These are phyloP conservation scores for Starmerella scarabaei DNA, from an alignment of 805 yeast species.

Conservation along the genomic window DNA sequence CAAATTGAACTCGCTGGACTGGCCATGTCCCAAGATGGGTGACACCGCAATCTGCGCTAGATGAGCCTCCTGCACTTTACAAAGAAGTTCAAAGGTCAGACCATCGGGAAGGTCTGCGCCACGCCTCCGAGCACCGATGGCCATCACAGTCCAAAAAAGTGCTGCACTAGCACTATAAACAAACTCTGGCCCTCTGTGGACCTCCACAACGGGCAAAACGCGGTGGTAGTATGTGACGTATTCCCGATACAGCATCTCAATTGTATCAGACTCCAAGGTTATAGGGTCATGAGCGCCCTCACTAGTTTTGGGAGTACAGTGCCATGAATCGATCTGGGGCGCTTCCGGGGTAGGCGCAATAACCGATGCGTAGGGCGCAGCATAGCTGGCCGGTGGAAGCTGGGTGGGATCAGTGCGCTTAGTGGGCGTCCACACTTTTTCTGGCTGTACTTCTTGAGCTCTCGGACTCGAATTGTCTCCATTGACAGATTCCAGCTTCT, in stretches of 20 bases:
- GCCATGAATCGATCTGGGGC: conserved; percentile 14
- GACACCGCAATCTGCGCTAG: conserved; percentile 80
- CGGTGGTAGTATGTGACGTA: conserved; percentile 71
- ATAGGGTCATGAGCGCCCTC: conserved; percentile 43
- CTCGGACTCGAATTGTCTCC: background rate
- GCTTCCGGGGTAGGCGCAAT: conserved; percentile 1
- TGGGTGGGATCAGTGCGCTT: background rate
- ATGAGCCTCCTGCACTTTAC: conserved; percentile 60
- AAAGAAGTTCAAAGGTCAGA: conserved; percentile 44
- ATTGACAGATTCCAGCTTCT: conserved; percentile 17
- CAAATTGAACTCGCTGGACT: conserved; percentile 45
- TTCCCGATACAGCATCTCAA: conserved; percentile 50
- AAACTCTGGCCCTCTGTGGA: conserved; percentile 66
- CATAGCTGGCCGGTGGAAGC: conserved; percentile 11
- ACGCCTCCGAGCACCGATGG: conserved; percentile 64
- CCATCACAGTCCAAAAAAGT: conserved; percentile 85
- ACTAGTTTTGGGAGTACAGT: conserved; percentile 49
- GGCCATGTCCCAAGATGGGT: conserved; percentile 49
- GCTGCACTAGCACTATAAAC: conserved; percentile 73
- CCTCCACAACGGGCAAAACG: conserved; percentile 76
- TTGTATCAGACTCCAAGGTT: conserved; percentile 45
- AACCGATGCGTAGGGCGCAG: background rate
- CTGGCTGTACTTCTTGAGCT: background rate
- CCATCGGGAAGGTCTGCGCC: conserved; percentile 22
- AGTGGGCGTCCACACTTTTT: background rate